Conservation (phyloP, 345 rosid species). For the Acer yangbiense region DNA sequence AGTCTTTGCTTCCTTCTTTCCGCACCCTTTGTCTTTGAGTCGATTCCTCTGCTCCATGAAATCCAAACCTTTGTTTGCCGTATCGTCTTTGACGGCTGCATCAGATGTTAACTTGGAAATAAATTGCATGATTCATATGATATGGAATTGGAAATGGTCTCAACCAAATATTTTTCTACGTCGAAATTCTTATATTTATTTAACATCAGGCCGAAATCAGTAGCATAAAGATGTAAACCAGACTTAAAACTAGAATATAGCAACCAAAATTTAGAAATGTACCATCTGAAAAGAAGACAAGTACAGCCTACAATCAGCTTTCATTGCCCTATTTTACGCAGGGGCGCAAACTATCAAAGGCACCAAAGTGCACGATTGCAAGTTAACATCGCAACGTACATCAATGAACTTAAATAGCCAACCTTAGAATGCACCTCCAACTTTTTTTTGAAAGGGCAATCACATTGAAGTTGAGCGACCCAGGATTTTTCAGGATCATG, state of each 20-base stretch:
- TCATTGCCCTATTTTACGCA: background rate
- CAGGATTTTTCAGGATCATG: slow-evolving; percentile 81
- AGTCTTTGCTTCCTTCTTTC: too few relatives aligned
- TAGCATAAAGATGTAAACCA: background rate
- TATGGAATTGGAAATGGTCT: background rate
- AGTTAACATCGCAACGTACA: background rate
- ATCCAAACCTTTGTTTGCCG: too few relatives aligned
- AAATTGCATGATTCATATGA: background rate
- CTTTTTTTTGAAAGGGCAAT: slow-evolving; percentile 66
- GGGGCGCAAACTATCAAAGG: background rate
- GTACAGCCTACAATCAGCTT: slow-evolving; percentile 1
- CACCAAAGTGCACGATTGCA: background rate
- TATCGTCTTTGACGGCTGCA: too few relatives aligned
- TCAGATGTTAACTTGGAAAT: background rate
- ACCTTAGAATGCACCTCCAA: slow-evolving; percentile 20
- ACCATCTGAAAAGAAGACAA: slow-evolving; percentile 4
- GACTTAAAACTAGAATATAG: slow-evolving; percentile 1
- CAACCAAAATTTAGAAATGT: background rate
- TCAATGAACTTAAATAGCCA: background rate
- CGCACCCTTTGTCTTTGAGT: too few relatives aligned
- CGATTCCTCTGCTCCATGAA: too few relatives aligned
- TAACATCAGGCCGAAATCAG: background rate
- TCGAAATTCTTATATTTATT: background rate
- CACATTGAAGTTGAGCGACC: slow-evolving; percentile 77
- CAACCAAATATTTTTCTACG: background rate